A percentile compares a stretch with the other conserved stretches of the same genome.
Conservation (phyloP, 116 monocot genomes). For the Iris pallida region DNA sequence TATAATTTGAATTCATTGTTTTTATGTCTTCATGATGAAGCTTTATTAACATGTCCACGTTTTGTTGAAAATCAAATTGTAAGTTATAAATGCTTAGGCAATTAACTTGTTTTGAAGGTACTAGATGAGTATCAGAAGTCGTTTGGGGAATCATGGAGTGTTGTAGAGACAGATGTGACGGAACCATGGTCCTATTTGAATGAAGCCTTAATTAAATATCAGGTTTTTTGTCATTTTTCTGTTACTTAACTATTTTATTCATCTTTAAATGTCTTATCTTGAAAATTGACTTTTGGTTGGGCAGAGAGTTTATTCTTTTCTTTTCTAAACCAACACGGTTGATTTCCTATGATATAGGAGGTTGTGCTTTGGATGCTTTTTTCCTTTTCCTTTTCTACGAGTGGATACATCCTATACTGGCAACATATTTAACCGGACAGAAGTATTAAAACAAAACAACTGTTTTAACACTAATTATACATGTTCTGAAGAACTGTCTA, state of each 20-base stretch:
- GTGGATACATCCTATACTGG: too few relatives aligned
- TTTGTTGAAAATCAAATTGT: too few relatives aligned
- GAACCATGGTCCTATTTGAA: slow-evolving; percentile 77
- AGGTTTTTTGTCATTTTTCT: slow-evolving; percentile 37
- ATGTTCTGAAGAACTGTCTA: too few relatives aligned
- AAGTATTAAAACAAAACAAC: too few relatives aligned
- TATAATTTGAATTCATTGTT: neutral
- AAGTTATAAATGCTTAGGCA: neutral
- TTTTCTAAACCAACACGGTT: neutral
- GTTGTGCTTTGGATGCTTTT: too few relatives aligned
- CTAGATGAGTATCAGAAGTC: slow-evolving; percentile 85
- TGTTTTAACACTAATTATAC: too few relatives aligned
- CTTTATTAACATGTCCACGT: neutral
- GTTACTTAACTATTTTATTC: neutral
- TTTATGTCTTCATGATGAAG: neutral
- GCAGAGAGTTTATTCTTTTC: neutral
- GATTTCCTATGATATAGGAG: too few relatives aligned
- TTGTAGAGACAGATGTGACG: slow-evolving; percentile 42
- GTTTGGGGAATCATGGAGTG: slow-evolving; percentile 86
- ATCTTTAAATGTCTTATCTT: neutral
- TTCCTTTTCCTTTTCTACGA: too few relatives aligned
- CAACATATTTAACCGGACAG: too few relatives aligned
- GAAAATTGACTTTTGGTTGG: neutral
- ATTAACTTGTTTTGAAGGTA: slow-evolving; percentile 33
- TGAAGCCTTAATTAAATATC: slow-evolving; percentile 75